phyloP scores from a whole-genome alignment of 208 protist genomes.

The Crithidia brevicula region DNA sequence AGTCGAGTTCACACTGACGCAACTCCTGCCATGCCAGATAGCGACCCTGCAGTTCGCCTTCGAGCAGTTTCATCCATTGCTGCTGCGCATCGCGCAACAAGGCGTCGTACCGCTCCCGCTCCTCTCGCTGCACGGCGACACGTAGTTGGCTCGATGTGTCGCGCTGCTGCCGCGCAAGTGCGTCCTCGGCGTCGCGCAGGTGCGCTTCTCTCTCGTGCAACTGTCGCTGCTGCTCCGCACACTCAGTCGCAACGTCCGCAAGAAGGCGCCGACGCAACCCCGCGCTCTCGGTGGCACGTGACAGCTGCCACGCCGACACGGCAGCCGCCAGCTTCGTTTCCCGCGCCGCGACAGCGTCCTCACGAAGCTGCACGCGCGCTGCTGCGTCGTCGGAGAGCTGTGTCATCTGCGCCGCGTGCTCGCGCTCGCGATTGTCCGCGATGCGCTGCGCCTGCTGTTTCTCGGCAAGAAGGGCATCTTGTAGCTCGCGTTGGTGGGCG shows the following conservation, averaged over 20 bases:
- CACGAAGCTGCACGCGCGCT: conserved; percentile 13
- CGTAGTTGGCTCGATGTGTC: conserved; percentile 6
- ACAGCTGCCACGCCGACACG: conserved; percentile 6
- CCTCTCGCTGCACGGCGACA: not conserved
- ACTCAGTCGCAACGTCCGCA: conserved; percentile 12
- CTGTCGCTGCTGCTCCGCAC: conserved; percentile 11
- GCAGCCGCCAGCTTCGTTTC: conserved; percentile 13
- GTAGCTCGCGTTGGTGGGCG: conserved; percentile 31
- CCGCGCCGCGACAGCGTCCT: conserved; percentile 24
- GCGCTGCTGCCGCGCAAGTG: conserved; percentile 22
- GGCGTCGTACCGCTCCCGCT: not conserved
- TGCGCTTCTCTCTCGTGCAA: conserved; percentile 6
- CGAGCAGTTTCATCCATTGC: conserved; percentile 4
- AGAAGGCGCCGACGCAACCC: conserved; percentile 5
- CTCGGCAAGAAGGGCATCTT: conserved; percentile 17
- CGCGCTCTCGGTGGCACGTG: conserved; percentile 1
- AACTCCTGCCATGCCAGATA: conserved; percentile 20
- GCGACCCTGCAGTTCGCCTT: conserved; percentile 18
- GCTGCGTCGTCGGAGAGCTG: not conserved
- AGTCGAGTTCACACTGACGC: conserved; percentile 13
- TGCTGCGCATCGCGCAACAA: conserved; percentile 11
- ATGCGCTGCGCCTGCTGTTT: conserved; percentile 27
- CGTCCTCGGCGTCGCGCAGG: conserved; percentile 12
- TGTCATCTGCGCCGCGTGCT: not conserved
- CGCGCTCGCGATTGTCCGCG: conserved; percentile 14